Evolutionary conservation across 1,284 basidiomycete genomes (phyloP).

Genomic region (Cystobasidium sp.): DNA sequence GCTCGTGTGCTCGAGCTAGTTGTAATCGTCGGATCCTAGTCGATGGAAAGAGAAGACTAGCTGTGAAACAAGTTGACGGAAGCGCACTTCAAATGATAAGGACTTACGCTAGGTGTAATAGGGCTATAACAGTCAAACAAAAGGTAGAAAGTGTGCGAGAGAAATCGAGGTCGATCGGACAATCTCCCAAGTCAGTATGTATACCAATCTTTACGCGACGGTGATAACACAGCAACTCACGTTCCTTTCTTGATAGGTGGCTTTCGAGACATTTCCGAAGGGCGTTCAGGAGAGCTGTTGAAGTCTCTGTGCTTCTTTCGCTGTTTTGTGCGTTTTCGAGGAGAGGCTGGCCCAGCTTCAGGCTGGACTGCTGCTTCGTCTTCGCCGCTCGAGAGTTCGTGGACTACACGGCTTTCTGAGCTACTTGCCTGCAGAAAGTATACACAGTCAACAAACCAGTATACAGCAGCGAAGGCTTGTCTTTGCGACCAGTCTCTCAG

Average conservation of each 20-base stretch:
- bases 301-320: neutral
- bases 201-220: slow-evolving; percentile 15
- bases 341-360: neutral
- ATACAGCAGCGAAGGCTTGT: no score
- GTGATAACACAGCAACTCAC: neutral
- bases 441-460: neutral
- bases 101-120: neutral
- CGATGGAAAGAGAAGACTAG: neutral
- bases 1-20: slow-evolving; percentile 5
- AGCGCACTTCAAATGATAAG: neutral
- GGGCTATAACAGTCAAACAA: neutral
- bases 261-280: neutral
- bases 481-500: neutral
- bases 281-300: neutral
- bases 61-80: neutral
- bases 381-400: slow-evolving; percentile 4
- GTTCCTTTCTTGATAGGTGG: neutral
- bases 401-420: neutral
- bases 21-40: neutral
- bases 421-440: neutral
- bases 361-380: slow-evolving; percentile 5
- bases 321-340: neutral
- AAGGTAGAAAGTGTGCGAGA: no score
- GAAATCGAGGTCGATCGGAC: slow-evolving; percentile 1
- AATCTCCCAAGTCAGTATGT: neutral